Evolutionary conservation across 2,329 filamentous ascomycete genomes (phyloP).

Genomic region (Claviceps sorghi): DNA sequence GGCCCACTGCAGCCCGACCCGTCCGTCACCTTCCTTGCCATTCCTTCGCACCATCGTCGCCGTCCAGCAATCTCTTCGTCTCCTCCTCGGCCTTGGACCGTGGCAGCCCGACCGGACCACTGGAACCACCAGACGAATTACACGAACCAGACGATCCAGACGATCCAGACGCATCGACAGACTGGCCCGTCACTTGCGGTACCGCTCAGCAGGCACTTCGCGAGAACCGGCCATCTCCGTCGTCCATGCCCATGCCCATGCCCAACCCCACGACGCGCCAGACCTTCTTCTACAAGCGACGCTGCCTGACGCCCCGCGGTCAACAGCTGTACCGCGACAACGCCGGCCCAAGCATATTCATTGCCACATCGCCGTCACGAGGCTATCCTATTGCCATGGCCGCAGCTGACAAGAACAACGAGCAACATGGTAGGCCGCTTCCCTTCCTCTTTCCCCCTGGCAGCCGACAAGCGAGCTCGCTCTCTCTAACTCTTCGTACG

Average conservation of each 20-base stretch:
- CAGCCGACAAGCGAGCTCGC: conserved; percentile 15
- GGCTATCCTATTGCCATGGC: conserved; percentile 2
- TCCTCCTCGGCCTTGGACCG: not conserved
- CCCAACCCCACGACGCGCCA: not conserved
- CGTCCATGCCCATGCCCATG: not conserved
- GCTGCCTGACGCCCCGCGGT: not conserved
- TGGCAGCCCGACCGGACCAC: not conserved
- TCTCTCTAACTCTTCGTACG: conserved; percentile 8
- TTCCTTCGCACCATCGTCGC: not conserved
- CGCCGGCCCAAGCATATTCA: not conserved
- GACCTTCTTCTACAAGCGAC: not conserved
- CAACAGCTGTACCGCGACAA: not conserved
- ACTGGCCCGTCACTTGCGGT: not conserved
- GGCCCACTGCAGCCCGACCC: not conserved
- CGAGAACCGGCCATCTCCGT: not conserved
- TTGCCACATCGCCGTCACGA: not conserved
- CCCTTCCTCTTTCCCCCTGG: not conserved
- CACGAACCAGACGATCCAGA: too few relatives aligned
- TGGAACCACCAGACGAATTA: too few relatives aligned
- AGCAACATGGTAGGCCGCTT: conserved; percentile 4
- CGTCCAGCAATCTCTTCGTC: not conserved
- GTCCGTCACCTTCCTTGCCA: conserved; percentile 1
- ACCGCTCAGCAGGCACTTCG: not conserved
- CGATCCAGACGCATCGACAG: not conserved
- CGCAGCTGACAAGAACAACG: conserved; percentile 4